phyloP scores from a whole-genome alignment of 2,329 filamentous ascomycete species.

The Macrophomina phaseolina region DNA sequence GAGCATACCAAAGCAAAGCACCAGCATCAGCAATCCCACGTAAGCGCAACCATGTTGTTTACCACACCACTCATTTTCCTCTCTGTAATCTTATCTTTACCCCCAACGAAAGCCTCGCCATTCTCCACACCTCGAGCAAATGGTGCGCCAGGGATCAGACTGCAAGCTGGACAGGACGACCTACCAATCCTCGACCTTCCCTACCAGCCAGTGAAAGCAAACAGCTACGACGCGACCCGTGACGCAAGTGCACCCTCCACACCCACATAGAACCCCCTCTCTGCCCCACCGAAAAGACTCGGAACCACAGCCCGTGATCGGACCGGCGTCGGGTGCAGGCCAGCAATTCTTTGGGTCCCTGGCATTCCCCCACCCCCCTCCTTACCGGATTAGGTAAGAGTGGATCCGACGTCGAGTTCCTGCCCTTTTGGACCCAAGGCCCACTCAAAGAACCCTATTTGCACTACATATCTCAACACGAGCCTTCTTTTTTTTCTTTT shows the following conservation, averaged over 20 bases:
- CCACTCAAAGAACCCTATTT: not conserved
- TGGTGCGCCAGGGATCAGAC: not conserved
- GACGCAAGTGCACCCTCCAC: not conserved
- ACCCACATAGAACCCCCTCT: too few species aligned
- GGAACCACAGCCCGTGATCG: too few species aligned
- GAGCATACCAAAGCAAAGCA: too few species aligned
- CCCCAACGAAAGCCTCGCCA: not conserved
- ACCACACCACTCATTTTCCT: not conserved
- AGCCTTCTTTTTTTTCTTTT: too few species aligned
- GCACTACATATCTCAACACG: not conserved
- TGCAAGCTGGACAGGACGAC: conserved; percentile 5
- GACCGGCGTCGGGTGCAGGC: too few species aligned
- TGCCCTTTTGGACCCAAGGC: not conserved
- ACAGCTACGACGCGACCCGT: conserved; percentile 34
- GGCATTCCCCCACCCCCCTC: not conserved
- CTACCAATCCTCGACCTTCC: conserved; percentile 41
- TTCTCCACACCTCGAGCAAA: not conserved
- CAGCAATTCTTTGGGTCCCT: not conserved
- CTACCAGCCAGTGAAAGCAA: conserved; percentile 41
- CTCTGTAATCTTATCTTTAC: not conserved
- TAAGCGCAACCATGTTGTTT: not conserved
- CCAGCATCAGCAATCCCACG: not conserved
- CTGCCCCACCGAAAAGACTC: not conserved
- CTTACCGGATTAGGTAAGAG: conserved; percentile 15
- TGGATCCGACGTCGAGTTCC: not conserved